Conservation (phyloP, 352 stramenopile genomes). For the Lagenidium giganteum region DNA sequence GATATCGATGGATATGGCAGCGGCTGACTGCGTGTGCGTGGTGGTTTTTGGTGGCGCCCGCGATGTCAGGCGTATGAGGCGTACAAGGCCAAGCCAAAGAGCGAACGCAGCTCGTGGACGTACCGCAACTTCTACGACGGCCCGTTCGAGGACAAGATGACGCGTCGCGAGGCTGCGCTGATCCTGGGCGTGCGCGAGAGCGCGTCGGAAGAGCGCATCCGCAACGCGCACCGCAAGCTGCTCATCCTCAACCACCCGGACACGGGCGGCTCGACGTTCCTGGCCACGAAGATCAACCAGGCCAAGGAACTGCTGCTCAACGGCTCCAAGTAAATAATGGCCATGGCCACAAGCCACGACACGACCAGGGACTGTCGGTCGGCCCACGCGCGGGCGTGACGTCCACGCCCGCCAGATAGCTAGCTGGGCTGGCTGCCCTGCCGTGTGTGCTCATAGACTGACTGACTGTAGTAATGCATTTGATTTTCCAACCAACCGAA, state of each 20-base stretch:
- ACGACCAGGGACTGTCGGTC: not conserved
- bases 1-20: no score
- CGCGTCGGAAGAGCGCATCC: constrained; percentile 93
- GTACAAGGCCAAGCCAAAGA: constrained; percentile 74
- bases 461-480: no score
- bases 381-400: no score
- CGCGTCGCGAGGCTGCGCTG: constrained; percentile 95
- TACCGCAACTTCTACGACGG: constrained; percentile 93
- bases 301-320: constrained; percentile 96
- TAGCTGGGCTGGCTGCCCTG: no score
- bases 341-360: no score
- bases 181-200: constrained; percentile 98
- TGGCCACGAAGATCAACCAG: constrained; percentile 99
- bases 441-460: no score
- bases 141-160: constrained; percentile 99
- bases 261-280: constrained; percentile 97
- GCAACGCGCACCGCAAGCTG: constrained; percentile 97
- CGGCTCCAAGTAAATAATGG: constrained; percentile 56
- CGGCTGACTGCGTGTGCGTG: not conserved
- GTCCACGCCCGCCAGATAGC: no score
- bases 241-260: constrained; percentile 99
- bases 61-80: constrained; percentile 65
- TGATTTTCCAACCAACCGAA: no score
- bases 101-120: constrained; percentile 60
- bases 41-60: no score